Evolutionary conservation across 768 basidiomycete genomes (phyloP).

Genomic region (Megacollybia marginata): DNA sequence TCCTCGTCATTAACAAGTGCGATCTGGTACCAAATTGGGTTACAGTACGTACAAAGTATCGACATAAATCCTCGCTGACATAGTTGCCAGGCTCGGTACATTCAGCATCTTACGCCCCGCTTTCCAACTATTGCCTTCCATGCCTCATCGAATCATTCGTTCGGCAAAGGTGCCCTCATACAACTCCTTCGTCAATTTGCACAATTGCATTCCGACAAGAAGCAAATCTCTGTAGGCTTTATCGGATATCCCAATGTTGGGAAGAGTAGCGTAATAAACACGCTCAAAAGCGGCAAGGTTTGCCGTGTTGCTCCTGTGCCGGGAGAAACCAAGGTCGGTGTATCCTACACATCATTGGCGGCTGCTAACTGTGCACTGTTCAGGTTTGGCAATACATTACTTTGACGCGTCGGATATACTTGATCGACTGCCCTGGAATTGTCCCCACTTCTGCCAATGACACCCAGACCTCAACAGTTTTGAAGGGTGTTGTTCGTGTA

Average conservation of each 20-base stretch:
- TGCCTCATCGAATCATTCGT: conserved; percentile 97
- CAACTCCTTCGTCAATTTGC: conserved; percentile 95
- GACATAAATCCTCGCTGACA: conserved; percentile 1
- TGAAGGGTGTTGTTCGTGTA: conserved; percentile 95
- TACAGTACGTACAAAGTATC: conserved; percentile 54
- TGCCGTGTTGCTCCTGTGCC: conserved; percentile 95
- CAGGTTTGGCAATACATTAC: conserved; percentile 99
- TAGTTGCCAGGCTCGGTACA: conserved; percentile 74
- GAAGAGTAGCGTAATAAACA: conserved; percentile 97
- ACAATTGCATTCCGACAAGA: conserved; percentile 95
- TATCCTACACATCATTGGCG: not conserved
- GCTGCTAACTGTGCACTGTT: not conserved
- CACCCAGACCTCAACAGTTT: conserved; percentile 81
- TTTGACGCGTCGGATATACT: conserved; percentile 90
- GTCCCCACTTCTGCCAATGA: conserved; percentile 92
- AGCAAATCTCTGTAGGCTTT: conserved; percentile 97
- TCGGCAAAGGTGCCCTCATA: conserved; percentile 97
- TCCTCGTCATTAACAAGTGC: conserved; percentile 96
- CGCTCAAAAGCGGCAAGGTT: conserved; percentile 95
- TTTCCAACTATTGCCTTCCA: conserved; percentile 98
- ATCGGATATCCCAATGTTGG: conserved; percentile 98
- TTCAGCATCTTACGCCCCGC: conserved; percentile 88
- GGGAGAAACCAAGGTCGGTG: conserved; percentile 83
- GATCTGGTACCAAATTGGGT: conserved; percentile 99
- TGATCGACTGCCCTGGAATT: conserved; percentile 98